Evolutionary conservation across 2,329 filamentous ascomycete genomes (phyloP).

Genomic region (Colletotrichum noveboracense): DNA sequence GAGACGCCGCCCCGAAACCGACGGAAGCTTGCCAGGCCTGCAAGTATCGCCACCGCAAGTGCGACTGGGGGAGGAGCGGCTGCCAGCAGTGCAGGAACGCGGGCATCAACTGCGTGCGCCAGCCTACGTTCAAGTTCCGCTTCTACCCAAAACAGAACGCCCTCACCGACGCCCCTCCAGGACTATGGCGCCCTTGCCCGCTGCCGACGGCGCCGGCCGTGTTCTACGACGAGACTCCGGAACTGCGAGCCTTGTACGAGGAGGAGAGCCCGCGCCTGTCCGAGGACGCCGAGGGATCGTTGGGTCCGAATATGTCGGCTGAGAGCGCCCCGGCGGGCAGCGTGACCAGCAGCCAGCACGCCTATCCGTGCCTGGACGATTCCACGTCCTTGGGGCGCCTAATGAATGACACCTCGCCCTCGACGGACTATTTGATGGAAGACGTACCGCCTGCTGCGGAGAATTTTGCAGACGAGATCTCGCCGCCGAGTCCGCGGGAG

Average conservation of each 20-base stretch:
- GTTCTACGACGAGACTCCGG: neutral
- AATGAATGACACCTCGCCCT: neutral
- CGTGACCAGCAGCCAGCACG: neutral
- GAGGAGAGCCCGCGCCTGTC: neutral
- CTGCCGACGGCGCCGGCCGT: neutral
- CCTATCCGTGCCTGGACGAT: neutral
- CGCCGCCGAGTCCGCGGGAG: neutral
- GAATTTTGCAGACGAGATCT: neutral
- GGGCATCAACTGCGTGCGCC: neutral
- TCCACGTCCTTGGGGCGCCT: neutral
- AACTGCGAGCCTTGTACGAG: neutral
- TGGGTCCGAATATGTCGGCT: neutral
- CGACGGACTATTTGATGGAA: neutral
- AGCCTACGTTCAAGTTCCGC: neutral
- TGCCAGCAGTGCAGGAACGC: neutral
- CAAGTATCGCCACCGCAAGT: neutral
- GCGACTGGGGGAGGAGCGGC: neutral
- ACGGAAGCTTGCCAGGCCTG: neutral
- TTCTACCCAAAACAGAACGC: neutral
- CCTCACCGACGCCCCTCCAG: neutral
- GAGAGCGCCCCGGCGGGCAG: neutral
- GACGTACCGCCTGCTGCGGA: neutral
- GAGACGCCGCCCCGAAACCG: neutral
- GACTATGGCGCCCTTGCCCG: neutral
- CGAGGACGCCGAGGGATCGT: fast-evolving